phyloP scores from a whole-genome alignment of 2,329 filamentous ascomycete genomes.

The Lachnellula hyalina region DNA sequence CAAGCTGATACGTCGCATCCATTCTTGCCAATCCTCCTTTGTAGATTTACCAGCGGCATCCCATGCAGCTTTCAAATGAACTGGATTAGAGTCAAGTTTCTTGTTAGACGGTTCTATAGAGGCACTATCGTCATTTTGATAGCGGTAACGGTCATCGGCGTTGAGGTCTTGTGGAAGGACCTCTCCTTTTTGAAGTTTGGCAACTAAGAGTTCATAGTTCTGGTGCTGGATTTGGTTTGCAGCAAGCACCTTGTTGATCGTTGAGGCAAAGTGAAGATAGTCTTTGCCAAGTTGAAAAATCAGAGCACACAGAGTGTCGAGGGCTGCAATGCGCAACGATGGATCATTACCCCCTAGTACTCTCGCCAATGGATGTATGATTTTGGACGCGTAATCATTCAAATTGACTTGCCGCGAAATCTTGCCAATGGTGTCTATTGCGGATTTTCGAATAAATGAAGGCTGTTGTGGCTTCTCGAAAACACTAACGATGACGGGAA shows the following conservation, averaged over 20 bases:
- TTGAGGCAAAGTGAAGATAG: constrained; percentile 89
- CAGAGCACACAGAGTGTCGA: constrained; percentile 90
- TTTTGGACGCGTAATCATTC: constrained; percentile 92
- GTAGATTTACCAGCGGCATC: constrained; percentile 95
- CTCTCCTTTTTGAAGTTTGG: constrained; percentile 90
- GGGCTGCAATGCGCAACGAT: constrained; percentile 69
- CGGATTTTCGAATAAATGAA: constrained; percentile 71
- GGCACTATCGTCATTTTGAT: constrained; percentile 72
- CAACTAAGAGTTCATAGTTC: constrained; percentile 88
- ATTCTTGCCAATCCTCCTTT: constrained; percentile 98
- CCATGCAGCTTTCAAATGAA: constrained; percentile 96
- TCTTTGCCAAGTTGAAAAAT: constrained; percentile 96
- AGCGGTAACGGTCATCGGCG: constrained; percentile 73
- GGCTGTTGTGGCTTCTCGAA: constrained; percentile 88
- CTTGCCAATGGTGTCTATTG: constrained; percentile 91
- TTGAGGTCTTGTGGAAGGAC: constrained; percentile 92
- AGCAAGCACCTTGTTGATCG: constrained; percentile 81
- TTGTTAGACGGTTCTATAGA: constrained; percentile 83
- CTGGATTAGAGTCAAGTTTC: constrained; percentile 94
- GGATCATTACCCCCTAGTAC: constrained; percentile 71
- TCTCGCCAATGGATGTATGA: constrained; percentile 87
- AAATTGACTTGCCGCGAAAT: constrained; percentile 95
- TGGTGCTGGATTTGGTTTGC: constrained; percentile 77
- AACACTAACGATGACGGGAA: constrained; percentile 88
- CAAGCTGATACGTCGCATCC: constrained; percentile 94